Evolutionary conservation across 371 early-diverging fungal species (phyloP), one percentile per base, ranked within the genome.

Genomic region (Mucor indicus): DNA sequence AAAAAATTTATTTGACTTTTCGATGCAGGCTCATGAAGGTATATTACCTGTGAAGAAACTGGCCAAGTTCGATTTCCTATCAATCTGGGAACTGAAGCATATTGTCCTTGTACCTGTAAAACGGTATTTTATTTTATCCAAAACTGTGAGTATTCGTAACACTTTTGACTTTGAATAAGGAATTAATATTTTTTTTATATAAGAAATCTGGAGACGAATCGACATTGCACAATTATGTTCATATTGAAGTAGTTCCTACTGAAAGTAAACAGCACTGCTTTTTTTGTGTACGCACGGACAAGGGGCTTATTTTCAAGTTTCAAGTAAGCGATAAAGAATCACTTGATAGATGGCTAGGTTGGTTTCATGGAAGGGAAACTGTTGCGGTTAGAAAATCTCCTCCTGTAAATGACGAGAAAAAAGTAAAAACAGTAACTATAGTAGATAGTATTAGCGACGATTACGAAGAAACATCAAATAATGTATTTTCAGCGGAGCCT

Each of bases 61-160:
- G 23, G 55, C 57, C 3, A 44, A 55, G n/a, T 59, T 60, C 40
- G 55, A 54, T n/a, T 62, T 64, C 30, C 57, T 73, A 39, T 61
- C 69, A 1, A 69, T 73, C 19, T 73, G 74, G 74, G 65, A 67
- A 35, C 48, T 73, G n/a, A 61, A 67, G n/a, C 64, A 60, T 16
- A 44, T 73, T 15, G 50, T 67, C 0, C 53, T 73, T 23, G 60
- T 73, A 13, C 73, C 73, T 0, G 25, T 50, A 25, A 67, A 62
- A 29, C 58, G 50, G 4, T 62, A 50, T 25, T 73, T 73, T 52
- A 36, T 73, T 2, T 29, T 73, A 13, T 47, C 67, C 45, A 48
- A 56, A n/a, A n/a, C n/a, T 23, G 73, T 69, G 60, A 64, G 69
- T 44, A 1, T 12, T n/a, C n/a, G n/a, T n/a, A n/a, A n/a, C n/a